Base-by-base conservation (phyloP, 768 basidiomycete species). In the Auricularia heimuer region DNA sequence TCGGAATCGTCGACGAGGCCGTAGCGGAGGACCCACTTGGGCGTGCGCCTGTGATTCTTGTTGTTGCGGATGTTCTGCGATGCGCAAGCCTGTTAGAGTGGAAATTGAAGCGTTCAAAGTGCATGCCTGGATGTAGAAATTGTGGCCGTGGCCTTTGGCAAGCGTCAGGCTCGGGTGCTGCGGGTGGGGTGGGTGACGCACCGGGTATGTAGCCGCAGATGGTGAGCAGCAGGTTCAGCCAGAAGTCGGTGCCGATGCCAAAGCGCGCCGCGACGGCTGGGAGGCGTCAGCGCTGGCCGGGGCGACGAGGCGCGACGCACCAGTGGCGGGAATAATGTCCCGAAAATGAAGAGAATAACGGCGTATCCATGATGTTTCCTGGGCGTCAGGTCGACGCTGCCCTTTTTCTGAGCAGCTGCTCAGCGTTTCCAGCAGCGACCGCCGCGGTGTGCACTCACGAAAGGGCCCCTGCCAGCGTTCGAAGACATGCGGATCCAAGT, bases 31-130 rank as follows among this genome's bases (percentile, higher is more conserved):
- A 88, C 89, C 95, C 95, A 98, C 76, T 97, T 95, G 21, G 95
- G 95, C n/a, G 95, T 97, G 54, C 95, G 86, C 14, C 82, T 80
- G 73, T 90, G 84, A 70, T 85, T 95, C 81, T 95, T 92, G 80
- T 98, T 98, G 78, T 97, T 98, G 65, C 95, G 82, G 68, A 98
- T 86, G 76, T 97, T 97, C 87, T 98, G 73, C 24, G n/a, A 65
- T 21, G 21, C 18, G 18, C 54, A 39, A 44, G 69, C 14, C 36
- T 37, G 12, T 10, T 58, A 3, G 42, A 63, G 62, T 58, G 61
- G 67, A 35, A 64, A 68, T 18, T 65, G 24, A 33, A 54, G 62
- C 60, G 47, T 6, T 61, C 45, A 24, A 60, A 6, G 35, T 29
- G 39, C 39, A 44, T 71, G 88, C 89, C 82, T 92, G 90, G 66